phyloP scores from a whole-genome alignment of 2,329 filamentous ascomycete genomes.

The Passalora sequoiae region DNA sequence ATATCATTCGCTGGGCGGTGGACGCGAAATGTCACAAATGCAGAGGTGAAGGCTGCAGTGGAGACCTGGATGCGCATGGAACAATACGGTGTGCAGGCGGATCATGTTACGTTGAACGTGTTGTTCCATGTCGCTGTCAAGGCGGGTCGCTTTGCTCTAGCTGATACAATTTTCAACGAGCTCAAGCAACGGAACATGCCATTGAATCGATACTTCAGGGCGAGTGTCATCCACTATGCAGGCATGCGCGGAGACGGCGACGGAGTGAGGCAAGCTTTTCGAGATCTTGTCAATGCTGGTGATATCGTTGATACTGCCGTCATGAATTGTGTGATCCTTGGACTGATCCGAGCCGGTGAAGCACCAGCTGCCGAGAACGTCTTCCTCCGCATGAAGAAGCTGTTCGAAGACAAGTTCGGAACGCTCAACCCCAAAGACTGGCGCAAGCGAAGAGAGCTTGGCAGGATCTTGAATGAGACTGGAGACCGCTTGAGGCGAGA shows the following conservation, averaged over 20 bases:
- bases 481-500: slow-evolving; percentile 44
- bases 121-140: slow-evolving; percentile 86
- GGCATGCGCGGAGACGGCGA: slow-evolving; percentile 69
- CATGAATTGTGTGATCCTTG: slow-evolving; percentile 78
- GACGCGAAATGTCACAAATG: slow-evolving; percentile 52
- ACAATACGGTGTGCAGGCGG: slow-evolving; percentile 58
- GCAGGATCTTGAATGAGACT: slow-evolving; percentile 45
- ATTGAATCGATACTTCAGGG: slow-evolving; percentile 74
- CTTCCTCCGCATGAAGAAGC: slow-evolving; percentile 75
- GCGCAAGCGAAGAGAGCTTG: slow-evolving; percentile 41
- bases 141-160: slow-evolving; percentile 74
- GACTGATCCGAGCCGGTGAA: slow-evolving; percentile 72
- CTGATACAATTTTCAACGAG: slow-evolving; percentile 78
- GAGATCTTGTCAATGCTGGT: slow-evolving; percentile 73
- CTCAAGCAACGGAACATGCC: slow-evolving; percentile 64
- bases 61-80: slow-evolving; percentile 90
- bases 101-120: slow-evolving; percentile 84
- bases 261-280: slow-evolving; percentile 71
- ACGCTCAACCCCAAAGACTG: slow-evolving; percentile 36
- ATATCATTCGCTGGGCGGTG: slow-evolving; percentile 74
- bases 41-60: slow-evolving; percentile 64
- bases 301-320: slow-evolving; percentile 84
- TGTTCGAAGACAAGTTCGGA: slow-evolving; percentile 42
- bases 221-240: slow-evolving; percentile 77
- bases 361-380: slow-evolving; percentile 70